phyloP scores from a whole-genome alignment of 2,329 filamentous ascomycete species.

The Hypocreales sp. region DNA sequence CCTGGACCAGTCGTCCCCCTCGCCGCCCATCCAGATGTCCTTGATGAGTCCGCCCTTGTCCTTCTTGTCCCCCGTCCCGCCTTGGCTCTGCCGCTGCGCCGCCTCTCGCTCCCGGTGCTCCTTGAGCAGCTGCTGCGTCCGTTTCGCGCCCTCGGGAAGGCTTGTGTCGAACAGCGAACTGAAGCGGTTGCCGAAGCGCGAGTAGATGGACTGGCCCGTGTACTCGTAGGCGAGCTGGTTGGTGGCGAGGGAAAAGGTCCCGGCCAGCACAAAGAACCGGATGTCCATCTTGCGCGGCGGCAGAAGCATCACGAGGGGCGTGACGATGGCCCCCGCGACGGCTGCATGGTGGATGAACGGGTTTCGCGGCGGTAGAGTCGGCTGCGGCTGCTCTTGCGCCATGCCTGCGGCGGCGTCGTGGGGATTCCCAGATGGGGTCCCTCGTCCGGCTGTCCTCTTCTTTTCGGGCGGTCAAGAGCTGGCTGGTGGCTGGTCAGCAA shows the following conservation, averaged over 20 bases:
- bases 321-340: slow-evolving; percentile 29
- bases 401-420: slow-evolving; percentile 4
- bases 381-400: slow-evolving; percentile 12
- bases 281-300: slow-evolving; percentile 36
- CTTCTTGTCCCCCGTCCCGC: slow-evolving; percentile 14
- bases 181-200: slow-evolving; percentile 28
- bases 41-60: slow-evolving; percentile 20
- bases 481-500: too few species aligned
- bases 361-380: slow-evolving; percentile 17
- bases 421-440: too few species aligned
- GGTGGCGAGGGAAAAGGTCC: slow-evolving; percentile 33
- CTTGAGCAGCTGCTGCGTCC: slow-evolving; percentile 28
- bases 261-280: slow-evolving; percentile 32
- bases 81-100: slow-evolving; percentile 10
- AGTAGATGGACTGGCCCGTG: slow-evolving; percentile 35
- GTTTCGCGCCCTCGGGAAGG: slow-evolving; percentile 39
- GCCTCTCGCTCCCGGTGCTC: slow-evolving; percentile 27
- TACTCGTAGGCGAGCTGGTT: slow-evolving; percentile 42
- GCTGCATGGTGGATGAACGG: slow-evolving; percentile 29
- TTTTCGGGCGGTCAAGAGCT: too few species aligned
- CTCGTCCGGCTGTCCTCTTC: too few species aligned
- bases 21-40: slow-evolving; percentile 43
- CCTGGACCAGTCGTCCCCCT: slow-evolving; percentile 37
- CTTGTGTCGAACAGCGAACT: slow-evolving; percentile 30
- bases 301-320: slow-evolving; percentile 30